phyloP scores from a whole-genome alignment of 2,329 filamentous ascomycete genomes.

The Diaporthe batatas region DNA sequence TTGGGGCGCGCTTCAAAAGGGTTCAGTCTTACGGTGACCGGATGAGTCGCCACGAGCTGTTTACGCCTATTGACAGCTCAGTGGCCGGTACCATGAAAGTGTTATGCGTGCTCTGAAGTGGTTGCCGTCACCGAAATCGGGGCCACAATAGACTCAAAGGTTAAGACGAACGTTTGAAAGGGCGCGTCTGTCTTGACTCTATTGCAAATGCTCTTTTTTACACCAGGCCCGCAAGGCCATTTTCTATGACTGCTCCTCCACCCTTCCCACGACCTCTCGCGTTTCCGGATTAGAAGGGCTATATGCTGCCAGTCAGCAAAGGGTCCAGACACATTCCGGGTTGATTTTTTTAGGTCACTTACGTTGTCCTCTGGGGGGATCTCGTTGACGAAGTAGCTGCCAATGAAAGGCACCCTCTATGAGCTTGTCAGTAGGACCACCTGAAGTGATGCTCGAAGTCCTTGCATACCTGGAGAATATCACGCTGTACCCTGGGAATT shows the following conservation, averaged over 20 bases:
- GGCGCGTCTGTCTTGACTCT: constrained; percentile 25
- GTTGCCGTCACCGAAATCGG: not conserved
- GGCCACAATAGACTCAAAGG: not conserved
- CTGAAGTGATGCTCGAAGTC: not conserved
- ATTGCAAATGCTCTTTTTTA: constrained; percentile 38
- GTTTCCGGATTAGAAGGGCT: constrained; percentile 43
- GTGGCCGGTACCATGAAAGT: not conserved
- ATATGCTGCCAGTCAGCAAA: not conserved
- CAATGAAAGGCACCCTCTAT: constrained; percentile 69
- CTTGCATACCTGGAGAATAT: constrained; percentile 68
- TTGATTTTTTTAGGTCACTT: constrained; percentile 50
- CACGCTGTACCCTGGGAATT: constrained; percentile 70
- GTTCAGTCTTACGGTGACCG: not conserved
- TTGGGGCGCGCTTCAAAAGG: not conserved
- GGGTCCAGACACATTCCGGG: not conserved
- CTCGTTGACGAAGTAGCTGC: constrained; percentile 65
- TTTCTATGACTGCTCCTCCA: constrained; percentile 46
- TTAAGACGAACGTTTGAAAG: not conserved
- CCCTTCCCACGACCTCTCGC: not conserved
- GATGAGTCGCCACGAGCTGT: not conserved
- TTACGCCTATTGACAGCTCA: not conserved
- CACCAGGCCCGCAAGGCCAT: constrained; percentile 27
- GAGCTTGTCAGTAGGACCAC: constrained; percentile 45
- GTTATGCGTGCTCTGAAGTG: not conserved
- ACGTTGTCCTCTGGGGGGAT: constrained; percentile 74